These are phyloP conservation scores for Stephanocyclus meneghinianus DNA, from an alignment of 352 stramenopile genomes.

Conservation along the genomic window DNA sequence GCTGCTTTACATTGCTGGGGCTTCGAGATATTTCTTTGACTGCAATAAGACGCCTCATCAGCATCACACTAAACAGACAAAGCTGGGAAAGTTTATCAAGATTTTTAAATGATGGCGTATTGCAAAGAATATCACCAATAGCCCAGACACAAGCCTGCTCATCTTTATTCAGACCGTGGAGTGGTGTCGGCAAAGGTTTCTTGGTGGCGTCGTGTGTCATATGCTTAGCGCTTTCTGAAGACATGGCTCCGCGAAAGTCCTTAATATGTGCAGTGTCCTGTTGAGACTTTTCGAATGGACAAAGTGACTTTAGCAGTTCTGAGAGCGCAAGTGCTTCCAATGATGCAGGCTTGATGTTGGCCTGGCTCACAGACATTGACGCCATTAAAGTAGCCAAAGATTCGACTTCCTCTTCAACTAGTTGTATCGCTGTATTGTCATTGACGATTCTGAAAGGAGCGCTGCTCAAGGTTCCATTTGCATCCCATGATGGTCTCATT, in stretches of 20 bases:
- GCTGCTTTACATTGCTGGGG: conserved; percentile 2
- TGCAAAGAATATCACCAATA: conserved; percentile 64
- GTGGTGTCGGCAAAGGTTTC: conserved; percentile 43
- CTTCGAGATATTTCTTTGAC: conserved; percentile 7
- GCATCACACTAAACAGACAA: conserved; percentile 48
- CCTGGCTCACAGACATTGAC: conserved; percentile 24
- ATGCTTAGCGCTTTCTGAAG: conserved; percentile 20
- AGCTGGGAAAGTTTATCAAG: conserved; percentile 66
- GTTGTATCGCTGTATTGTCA: conserved; percentile 24
- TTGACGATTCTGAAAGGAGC: conserved; percentile 53
- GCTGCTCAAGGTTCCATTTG: conserved; percentile 46
- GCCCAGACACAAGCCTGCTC: conserved; percentile 68
- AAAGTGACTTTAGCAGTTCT: conserved; percentile 42
- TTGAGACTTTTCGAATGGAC: conserved; percentile 17
- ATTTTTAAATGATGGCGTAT: conserved; percentile 63
- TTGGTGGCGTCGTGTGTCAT: neutral
- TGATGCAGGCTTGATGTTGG: conserved; percentile 15
- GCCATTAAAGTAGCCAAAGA: conserved; percentile 44
- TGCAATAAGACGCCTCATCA: conserved; percentile 47
- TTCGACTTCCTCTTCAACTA: conserved; percentile 23
- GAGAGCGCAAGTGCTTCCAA: conserved; percentile 34
- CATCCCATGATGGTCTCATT: conserved; percentile 40
- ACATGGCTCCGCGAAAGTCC: conserved; percentile 47
- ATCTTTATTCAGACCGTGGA: conserved; percentile 53
- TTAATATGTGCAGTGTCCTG: conserved; percentile 18